Percentiles rank a stretch among this genome's conserved stretches.
Evolutionary conservation across 257 asterid genomes (phyloP).

Genomic region (Euphrasia confusa): DNA sequence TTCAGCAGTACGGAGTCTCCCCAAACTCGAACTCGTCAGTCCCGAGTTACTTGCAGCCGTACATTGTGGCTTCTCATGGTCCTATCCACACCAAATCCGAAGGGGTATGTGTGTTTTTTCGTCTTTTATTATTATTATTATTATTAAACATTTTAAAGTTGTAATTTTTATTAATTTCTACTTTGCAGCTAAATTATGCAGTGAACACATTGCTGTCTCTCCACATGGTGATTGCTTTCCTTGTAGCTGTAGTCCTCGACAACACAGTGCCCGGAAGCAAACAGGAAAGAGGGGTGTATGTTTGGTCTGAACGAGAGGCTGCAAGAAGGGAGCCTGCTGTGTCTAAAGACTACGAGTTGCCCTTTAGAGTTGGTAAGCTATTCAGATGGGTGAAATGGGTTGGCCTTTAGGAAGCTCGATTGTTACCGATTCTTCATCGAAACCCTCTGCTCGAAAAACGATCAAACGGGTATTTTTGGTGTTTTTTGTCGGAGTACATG

Average conservation of each 20-base stretch:
- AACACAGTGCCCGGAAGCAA: slow-evolving; percentile 89
- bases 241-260: slow-evolving; percentile 75
- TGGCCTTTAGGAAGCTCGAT: slow-evolving; percentile 45
- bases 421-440: neutral
- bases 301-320: slow-evolving; percentile 85
- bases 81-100: slow-evolving; percentile 65
- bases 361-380: slow-evolving; percentile 70
- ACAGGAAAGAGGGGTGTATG: slow-evolving; percentile 91
- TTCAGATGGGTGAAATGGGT: slow-evolving; percentile 99
- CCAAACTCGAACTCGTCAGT: slow-evolving; percentile 71
- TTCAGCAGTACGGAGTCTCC: slow-evolving; percentile 82
- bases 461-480: neutral
- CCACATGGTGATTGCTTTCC: slow-evolving; percentile 86
- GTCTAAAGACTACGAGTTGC: slow-evolving; percentile 73
- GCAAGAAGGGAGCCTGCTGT: slow-evolving; percentile 95
- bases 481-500: slow-evolving; percentile 24
- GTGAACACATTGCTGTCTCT: slow-evolving; percentile 80
- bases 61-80: slow-evolving; percentile 86
- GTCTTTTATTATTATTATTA: too few relatives aligned
- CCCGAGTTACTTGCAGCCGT: slow-evolving; percentile 84
- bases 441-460: slow-evolving; percentile 8
- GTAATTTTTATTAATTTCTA: neutral
- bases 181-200: slow-evolving; percentile 70
- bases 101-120: slow-evolving; percentile 46
- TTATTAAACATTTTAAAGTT: too few relatives aligned